Percentiles rank a stretch among this genome's conserved stretches.
These are phyloP conservation scores for Polyporus arcularius DNA, from an alignment of 768 basidiomycete genomes.

Conservation along the genomic window DNA sequence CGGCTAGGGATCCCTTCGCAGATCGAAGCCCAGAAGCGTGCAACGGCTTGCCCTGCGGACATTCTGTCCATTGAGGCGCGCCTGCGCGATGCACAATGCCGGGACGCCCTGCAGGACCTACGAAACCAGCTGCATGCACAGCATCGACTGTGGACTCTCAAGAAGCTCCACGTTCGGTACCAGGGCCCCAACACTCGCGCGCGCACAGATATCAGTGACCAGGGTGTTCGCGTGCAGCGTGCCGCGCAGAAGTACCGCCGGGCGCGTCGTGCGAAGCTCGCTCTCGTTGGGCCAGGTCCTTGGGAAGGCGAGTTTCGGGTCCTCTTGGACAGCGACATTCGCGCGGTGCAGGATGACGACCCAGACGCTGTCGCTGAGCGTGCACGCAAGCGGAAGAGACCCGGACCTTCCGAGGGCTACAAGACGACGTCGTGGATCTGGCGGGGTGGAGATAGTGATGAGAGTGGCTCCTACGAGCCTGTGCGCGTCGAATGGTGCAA, in stretches of 20 bases:
- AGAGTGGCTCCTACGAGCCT: not conserved
- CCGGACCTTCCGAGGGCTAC: not conserved
- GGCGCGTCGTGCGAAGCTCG: not conserved
- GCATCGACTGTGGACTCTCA: slow-evolving; percentile 14
- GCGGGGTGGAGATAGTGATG: not conserved
- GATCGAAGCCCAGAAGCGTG: not conserved
- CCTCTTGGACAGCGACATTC: not conserved
- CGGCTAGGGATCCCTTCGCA: slow-evolving; percentile 26
- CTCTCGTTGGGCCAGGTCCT: not conserved
- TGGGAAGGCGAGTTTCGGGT: not conserved
- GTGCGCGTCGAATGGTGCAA: slow-evolving; percentile 14
- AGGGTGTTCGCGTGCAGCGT: not conserved
- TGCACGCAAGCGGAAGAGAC: not conserved
- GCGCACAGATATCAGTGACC: not conserved
- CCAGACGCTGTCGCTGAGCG: not conserved
- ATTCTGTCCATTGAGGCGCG: slow-evolving; percentile 5
- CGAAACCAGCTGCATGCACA: slow-evolving; percentile 21
- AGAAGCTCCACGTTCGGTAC: slow-evolving; percentile 10
- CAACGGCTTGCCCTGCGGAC: slow-evolving; percentile 4
- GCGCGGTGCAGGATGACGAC: not conserved
- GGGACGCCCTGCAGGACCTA: slow-evolving; percentile 15
- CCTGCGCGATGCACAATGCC: slow-evolving; percentile 20
- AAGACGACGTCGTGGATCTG: not conserved
- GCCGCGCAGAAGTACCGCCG: not conserved
- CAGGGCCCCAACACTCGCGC: slow-evolving; percentile 16